These are phyloP conservation scores for Triangularia verruculosa DNA, from an alignment of 2,329 filamentous ascomycete genomes.

Conservation along the genomic window DNA sequence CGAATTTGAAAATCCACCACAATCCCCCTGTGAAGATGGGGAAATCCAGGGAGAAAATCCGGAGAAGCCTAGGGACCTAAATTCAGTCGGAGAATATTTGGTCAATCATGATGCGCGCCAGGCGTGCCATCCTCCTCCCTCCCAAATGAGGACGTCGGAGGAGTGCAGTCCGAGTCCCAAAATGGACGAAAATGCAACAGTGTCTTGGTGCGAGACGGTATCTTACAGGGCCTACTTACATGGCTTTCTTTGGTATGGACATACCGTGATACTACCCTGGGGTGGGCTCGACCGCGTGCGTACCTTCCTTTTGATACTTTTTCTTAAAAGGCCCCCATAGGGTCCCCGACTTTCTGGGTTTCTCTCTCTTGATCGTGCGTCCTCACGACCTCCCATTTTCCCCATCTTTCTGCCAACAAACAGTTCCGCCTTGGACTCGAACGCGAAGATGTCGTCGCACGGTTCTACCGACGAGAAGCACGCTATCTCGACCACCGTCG, in stretches of 20 bases:
- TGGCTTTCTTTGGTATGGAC: neutral
- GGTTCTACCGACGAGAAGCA: conserved; percentile 28
- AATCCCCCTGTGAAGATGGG: conserved; percentile 4
- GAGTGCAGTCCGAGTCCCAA: conserved; percentile 16
- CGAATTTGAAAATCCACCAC: conserved; percentile 12
- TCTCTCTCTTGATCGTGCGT: conserved; percentile 10
- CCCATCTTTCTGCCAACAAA: conserved; percentile 1
- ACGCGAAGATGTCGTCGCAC: conserved; percentile 28
- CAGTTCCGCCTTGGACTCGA: conserved; percentile 4
- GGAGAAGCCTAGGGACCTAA: conserved; percentile 12
- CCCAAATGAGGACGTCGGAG: conserved; percentile 23
- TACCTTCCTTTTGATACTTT: neutral
- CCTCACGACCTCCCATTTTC: conserved; percentile 13
- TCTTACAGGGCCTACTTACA: neutral
- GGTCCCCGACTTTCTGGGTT: conserved; percentile 5
- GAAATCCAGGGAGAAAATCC: conserved; percentile 10
- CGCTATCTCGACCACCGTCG: conserved; percentile 6
- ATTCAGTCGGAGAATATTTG: conserved; percentile 24
- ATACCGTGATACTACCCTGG: neutral
- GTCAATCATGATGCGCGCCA: conserved; percentile 19
- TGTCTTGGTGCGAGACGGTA: neutral
- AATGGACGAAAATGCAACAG: conserved; percentile 11
- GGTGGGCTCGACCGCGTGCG: neutral
- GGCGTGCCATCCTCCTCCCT: conserved; percentile 23
- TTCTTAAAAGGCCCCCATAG: conserved; percentile 8